phyloP scores from a whole-genome alignment of 768 basidiomycete species.

The Termitomyces eurrhizus region DNA sequence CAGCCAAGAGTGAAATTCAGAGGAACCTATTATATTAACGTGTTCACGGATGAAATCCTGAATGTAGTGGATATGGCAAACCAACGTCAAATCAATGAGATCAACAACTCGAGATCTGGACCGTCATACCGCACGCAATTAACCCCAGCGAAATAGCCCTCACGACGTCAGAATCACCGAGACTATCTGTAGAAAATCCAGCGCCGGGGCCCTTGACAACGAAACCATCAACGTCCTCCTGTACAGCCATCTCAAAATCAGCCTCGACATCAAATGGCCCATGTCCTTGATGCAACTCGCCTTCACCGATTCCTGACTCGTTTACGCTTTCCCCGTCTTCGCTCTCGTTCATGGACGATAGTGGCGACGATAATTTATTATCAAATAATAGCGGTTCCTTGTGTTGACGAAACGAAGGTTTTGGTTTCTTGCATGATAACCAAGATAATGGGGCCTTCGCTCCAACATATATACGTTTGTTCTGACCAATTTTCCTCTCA shows the following conservation, averaged over 20 bases:
- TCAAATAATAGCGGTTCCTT: neutral
- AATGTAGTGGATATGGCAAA: neutral
- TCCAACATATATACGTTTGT: slow-evolving; percentile 16
- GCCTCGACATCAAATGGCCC: slow-evolving; percentile 7
- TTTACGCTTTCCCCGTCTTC: neutral
- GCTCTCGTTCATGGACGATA: slow-evolving; percentile 10
- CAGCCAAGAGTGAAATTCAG: no score
- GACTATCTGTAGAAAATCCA: slow-evolving; percentile 18
- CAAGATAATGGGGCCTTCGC: slow-evolving; percentile 9
- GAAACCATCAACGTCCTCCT: slow-evolving; percentile 13
- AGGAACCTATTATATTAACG: neutral
- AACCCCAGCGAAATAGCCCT: slow-evolving; percentile 21
- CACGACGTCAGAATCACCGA: slow-evolving; percentile 21
- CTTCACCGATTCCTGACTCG: slow-evolving; percentile 10
- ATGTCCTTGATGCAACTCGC: slow-evolving; percentile 15
- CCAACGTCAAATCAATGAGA: neutral
- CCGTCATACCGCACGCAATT: slow-evolving; percentile 19
- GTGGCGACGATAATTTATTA: slow-evolving; percentile 6
- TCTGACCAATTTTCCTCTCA: slow-evolving; percentile 7
- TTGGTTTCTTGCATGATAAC: neutral
- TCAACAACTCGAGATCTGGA: slow-evolving; percentile 11
- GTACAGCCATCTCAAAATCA: slow-evolving; percentile 18
- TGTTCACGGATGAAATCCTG: neutral
- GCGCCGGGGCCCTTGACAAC: slow-evolving; percentile 12
- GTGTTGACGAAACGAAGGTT: neutral